Evolutionary conservation across 2,329 filamentous ascomycete genomes (phyloP), one percentile per base, ranked within the genome.

Genomic region (Cercospora sesami): DNA sequence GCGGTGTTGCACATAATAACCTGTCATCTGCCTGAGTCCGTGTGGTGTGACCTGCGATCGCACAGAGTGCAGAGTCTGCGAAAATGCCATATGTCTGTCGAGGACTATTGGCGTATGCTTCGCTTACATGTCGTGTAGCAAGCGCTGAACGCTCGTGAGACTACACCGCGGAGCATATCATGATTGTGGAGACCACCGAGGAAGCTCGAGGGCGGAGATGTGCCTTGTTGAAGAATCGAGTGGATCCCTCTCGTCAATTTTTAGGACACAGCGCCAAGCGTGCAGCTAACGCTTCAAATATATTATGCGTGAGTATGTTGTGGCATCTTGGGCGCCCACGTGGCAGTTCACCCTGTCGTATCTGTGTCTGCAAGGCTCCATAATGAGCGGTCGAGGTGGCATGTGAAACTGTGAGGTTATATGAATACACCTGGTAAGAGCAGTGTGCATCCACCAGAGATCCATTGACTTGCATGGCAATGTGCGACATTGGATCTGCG

Each of bases 1-100:
- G 42, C 59, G 33, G 36, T 42, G 65, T 64, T n/a, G 57, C 57
- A 62, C 7, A 42, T n/a, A 39, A 42, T n/a, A 61, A 61, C 26
- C 62, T 65, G 66, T 68, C 66, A 65, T 30, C 66, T 64, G 57
- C 66, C 39, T 48, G 57, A 23, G 48, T 33, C 57, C 66, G 57
- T 42, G 57, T 58, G 23, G 62, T 58, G 18, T 59, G 28, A 61
- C 61, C n/a, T 23, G 12, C 18, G 7, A 58, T n/a, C 26, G 53
- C 53, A 58, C 45, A 51, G 18, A 23, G 5, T 23, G 45, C 16
- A 51, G 45, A 51, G 45, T 23, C 10, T 23, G 21, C 45, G 21
- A 26, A 12, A 14, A 14, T 26, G 36, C 36, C 16, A 51, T 51
- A 1, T 51, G 18, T 23, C 21, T 21, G 18, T 23, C 45, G 21